Evolutionary conservation across 2,329 filamentous ascomycete genomes (phyloP).

Genomic region (Ceratocystis variospora): DNA sequence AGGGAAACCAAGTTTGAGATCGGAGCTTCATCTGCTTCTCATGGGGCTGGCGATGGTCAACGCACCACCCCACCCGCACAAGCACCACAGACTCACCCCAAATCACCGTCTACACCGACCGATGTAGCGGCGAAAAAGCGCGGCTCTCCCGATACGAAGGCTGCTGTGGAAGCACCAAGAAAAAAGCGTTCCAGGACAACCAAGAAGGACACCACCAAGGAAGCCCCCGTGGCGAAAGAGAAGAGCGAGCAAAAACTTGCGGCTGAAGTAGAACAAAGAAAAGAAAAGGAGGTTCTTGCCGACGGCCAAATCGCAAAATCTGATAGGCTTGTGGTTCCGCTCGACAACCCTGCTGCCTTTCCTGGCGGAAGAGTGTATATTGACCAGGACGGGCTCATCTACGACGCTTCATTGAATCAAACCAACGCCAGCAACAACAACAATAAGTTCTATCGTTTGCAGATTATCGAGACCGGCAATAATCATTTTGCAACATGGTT

Average conservation of each 20-base stretch:
- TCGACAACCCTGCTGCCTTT: constrained; percentile 35
- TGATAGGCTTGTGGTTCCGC: constrained; percentile 33
- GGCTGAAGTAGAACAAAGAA: constrained; percentile 24
- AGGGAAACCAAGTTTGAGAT: constrained; percentile 20
- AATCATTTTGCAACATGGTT: constrained; percentile 40
- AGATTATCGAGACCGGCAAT: constrained; percentile 33
- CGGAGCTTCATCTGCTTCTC: constrained; percentile 19
- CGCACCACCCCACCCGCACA: background rate
- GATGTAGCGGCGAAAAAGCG: background rate
- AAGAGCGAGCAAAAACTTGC: constrained; percentile 23
- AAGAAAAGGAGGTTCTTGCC: constrained; percentile 27
- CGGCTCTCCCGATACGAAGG: background rate
- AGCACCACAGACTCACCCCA: background rate
- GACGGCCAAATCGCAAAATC: constrained; percentile 36
- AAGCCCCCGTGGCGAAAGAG: constrained; percentile 22
- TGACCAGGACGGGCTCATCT: constrained; percentile 52
- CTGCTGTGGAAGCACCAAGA: background rate
- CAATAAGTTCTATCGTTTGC: constrained; percentile 72
- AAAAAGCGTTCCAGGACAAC: background rate
- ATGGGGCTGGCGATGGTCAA: background rate
- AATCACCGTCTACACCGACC: background rate
- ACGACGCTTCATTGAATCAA: constrained; percentile 67
- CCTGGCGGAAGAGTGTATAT: constrained; percentile 45
- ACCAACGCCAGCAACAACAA: constrained; percentile 58
- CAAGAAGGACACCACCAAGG: constrained; percentile 3